A percentile compares a stretch with the other conserved stretches of the same genome.
Evolutionary conservation across 208 protist genomes (phyloP).

Genomic region (Trypanosoma lewisi): DNA sequence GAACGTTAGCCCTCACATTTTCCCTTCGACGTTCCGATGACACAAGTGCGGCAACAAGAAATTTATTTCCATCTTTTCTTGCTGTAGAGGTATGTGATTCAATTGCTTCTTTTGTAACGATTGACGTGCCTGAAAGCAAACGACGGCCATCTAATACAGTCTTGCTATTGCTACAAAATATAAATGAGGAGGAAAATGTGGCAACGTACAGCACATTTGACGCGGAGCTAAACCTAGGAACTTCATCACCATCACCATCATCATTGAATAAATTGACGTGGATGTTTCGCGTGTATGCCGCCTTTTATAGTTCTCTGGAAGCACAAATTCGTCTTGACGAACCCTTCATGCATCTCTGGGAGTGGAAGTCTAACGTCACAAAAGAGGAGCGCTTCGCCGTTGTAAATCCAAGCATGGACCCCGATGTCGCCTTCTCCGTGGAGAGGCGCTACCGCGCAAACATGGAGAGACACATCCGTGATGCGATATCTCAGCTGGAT

Average conservation of each 20-base stretch:
- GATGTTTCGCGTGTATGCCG: slow-evolving; percentile 22
- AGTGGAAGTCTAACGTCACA: slow-evolving; percentile 17
- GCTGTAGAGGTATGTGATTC: slow-evolving; percentile 23
- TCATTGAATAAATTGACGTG: background rate
- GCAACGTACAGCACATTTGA: slow-evolving; percentile 19
- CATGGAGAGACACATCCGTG: slow-evolving; percentile 19
- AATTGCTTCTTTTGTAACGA: slow-evolving; percentile 19
- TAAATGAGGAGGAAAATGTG: slow-evolving; percentile 12
- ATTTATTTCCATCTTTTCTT: slow-evolving; percentile 33
- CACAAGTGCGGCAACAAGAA: background rate
- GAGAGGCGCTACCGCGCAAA: slow-evolving; percentile 6
- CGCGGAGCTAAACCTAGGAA: slow-evolving; percentile 9
- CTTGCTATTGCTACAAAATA: slow-evolving; percentile 20
- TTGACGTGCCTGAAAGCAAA: background rate
- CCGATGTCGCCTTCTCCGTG: slow-evolving; percentile 6
- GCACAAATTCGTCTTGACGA: slow-evolving; percentile 19
- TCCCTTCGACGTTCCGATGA: slow-evolving; percentile 17
- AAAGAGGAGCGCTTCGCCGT: slow-evolving; percentile 22
- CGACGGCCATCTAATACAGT: background rate
- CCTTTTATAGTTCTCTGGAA: slow-evolving; percentile 23
- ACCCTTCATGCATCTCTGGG: slow-evolving; percentile 19
- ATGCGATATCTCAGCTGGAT: slow-evolving; percentile 22
- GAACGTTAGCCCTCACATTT: slow-evolving; percentile 17
- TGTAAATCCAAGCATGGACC: slow-evolving; percentile 16
- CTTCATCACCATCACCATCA: background rate